Conservation (phyloP, 2,329 filamentous ascomycete species). For the Diaporthe batatas region DNA sequence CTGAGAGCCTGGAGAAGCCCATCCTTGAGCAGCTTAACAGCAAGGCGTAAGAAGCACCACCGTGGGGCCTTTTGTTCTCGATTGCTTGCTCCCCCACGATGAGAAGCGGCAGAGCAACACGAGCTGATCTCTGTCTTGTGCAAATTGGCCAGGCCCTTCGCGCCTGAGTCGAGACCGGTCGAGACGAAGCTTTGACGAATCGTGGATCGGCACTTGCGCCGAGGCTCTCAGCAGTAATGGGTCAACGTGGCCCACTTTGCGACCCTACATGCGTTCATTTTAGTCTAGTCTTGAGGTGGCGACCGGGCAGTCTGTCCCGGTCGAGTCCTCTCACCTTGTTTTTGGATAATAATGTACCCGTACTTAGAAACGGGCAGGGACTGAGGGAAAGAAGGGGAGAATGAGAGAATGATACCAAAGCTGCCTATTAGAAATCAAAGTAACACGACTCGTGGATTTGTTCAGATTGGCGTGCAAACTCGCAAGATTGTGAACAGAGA, state of each 20-base stretch:
- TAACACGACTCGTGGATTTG: background rate
- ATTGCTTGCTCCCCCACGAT: slow-evolving; percentile 6
- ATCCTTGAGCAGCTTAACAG: slow-evolving; percentile 82
- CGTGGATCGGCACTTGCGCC: slow-evolving; percentile 12
- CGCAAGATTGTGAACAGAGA: background rate
- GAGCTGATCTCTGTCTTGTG: slow-evolving; percentile 34
- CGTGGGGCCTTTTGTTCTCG: background rate
- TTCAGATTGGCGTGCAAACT: background rate
- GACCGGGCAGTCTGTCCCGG: background rate
- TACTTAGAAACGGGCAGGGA: background rate
- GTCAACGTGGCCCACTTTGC: slow-evolving; percentile 7
- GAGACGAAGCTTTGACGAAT: slow-evolving; percentile 35
- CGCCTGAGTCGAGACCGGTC: slow-evolving; percentile 29
- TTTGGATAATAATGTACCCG: slow-evolving; percentile 8
- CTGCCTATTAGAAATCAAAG: slow-evolving; percentile 2
- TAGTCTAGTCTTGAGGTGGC: slow-evolving; percentile 27
- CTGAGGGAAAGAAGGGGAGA: background rate
- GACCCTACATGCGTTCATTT: slow-evolving; percentile 31
- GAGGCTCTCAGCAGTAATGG: slow-evolving; percentile 4
- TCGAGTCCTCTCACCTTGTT: background rate
- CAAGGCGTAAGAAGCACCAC: slow-evolving; percentile 52
- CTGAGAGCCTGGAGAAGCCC: slow-evolving; percentile 80
- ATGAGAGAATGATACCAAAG: slow-evolving; percentile 17
- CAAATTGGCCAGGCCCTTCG: slow-evolving; percentile 32
- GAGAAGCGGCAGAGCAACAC: slow-evolving; percentile 21